Evolutionary conservation across 1,139 yeast species (phyloP), one percentile per base, ranked within the genome.

Genomic region (Saccharomyces hybrid): DNA sequence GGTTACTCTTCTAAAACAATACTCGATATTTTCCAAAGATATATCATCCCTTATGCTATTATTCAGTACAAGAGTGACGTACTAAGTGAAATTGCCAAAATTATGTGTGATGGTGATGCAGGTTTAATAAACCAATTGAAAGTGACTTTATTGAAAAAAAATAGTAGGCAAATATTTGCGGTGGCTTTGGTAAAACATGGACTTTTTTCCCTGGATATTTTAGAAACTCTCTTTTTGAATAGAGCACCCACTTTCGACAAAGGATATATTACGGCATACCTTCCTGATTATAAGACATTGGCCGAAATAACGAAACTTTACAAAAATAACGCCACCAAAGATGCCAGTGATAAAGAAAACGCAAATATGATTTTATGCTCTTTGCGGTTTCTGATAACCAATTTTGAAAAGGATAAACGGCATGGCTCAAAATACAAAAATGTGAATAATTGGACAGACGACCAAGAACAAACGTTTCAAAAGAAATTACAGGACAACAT

Each of bases 41-140:
- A 83, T 62, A 87, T 93, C 0, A 78, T 91, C 0, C 98, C 99
- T 0, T 78, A 83, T 59, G 74, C 91, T 11, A 76, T 89, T 53
- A 83, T 83, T 50, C 81, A 82, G 53, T 82, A 83, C 62, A 79
- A 84, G 57, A 75, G 76, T 52, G 89, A 84, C 61, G 78, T 81
- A 50, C 73, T 91, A 51, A 79, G 82, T 47, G 84, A 81, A 56
- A 77, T 84, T 48, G 80, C 86, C 0, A 65, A 64, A 4, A 71
- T 74, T 3, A 67, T 65, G 63, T 64, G 68, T 53, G 65, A 61
- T 44, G 57, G 59, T 11, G 64, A 65, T 20, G 42, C 53, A 1
- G 54, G 55, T 41, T 49, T 56, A 13, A 51, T 66, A 0, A 57
- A 60, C 29, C 58, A 62, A 34, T 60, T 62, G 34, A 66, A 64